phyloP scores from a whole-genome alignment of 2,329 filamentous ascomycete species.

The Pseudogymnoascus sp. region DNA sequence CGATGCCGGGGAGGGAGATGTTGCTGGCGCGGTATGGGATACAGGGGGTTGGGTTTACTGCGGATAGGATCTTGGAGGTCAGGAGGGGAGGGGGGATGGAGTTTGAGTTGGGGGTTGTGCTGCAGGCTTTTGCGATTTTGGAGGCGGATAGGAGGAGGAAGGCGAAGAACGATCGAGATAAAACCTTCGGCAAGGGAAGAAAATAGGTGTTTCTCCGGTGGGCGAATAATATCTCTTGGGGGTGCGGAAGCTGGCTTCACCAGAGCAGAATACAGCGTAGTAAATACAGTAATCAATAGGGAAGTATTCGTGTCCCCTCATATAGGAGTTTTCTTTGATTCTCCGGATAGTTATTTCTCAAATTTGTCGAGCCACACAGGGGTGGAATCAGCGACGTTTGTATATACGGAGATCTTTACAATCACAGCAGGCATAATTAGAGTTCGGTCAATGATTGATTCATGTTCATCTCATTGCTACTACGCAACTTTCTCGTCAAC shows the following conservation, averaged over 20 bases:
- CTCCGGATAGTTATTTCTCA: not conserved
- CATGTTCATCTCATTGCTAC: not conserved
- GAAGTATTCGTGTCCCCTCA: not conserved
- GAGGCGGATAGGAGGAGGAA: conserved; percentile 1
- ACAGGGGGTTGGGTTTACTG: not conserved
- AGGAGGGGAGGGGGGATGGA: not conserved
- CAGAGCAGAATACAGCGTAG: too few relatives aligned
- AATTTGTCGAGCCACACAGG: not conserved
- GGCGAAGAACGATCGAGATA: not conserved
- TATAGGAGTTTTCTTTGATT: not conserved
- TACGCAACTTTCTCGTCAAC: conserved; percentile 1
- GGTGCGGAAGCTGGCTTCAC: too few relatives aligned
- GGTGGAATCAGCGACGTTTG: not conserved
- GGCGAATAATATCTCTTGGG: too few relatives aligned
- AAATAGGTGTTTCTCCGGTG: too few relatives aligned
- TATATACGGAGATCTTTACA: not conserved
- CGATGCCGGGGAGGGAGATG: not conserved
- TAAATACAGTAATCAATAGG: too few relatives aligned
- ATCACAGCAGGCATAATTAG: not conserved
- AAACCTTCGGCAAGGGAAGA: too few relatives aligned
- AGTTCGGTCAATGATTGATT: not conserved
- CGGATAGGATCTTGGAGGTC: not conserved
- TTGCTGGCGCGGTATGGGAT: not conserved
- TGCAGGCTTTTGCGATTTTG: not conserved
- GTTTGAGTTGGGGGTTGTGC: not conserved